These are phyloP conservation scores for Linderina pennispora DNA, from an alignment of 192 early-diverging fungal species.

Conservation along the genomic window DNA sequence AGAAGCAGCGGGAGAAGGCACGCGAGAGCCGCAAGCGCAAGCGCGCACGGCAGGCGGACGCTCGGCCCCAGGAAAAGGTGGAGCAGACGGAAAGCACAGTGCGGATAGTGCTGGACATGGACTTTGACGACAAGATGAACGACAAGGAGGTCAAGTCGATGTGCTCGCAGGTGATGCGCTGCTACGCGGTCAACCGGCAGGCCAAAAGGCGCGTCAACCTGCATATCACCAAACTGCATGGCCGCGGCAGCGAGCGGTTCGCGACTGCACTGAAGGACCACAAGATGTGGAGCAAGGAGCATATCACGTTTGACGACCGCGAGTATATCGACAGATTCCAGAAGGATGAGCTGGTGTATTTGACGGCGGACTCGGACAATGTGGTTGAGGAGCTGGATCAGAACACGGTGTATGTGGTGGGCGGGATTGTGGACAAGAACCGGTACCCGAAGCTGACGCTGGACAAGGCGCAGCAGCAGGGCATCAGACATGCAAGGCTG, in stretches of 20 bases:
- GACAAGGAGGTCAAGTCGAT: slow-evolving; percentile 69
- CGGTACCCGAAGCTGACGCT: slow-evolving; percentile 75
- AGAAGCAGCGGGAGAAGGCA: slow-evolving; percentile 38
- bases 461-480: slow-evolving; percentile 67
- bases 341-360: slow-evolving; percentile 69
- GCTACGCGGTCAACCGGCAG: slow-evolving; percentile 66
- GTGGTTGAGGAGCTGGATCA: slow-evolving; percentile 61
- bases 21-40: slow-evolving; percentile 47
- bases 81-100: slow-evolving; percentile 50
- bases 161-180: slow-evolving; percentile 64
- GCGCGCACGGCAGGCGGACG: slow-evolving; percentile 1
- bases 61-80: slow-evolving; percentile 31
- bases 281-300: slow-evolving; percentile 45
- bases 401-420: slow-evolving; percentile 81
- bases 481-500: slow-evolving; percentile 69
- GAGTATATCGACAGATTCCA: slow-evolving; percentile 44
- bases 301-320: slow-evolving; percentile 14
- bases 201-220: slow-evolving; percentile 50
- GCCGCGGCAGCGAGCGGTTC: slow-evolving; percentile 48
- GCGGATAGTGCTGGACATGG: slow-evolving; percentile 70
- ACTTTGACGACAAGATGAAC: slow-evolving; percentile 72
- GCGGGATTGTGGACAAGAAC: slow-evolving; percentile 95
- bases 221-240: slow-evolving; percentile 55
- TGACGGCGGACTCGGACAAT: slow-evolving; percentile 85
- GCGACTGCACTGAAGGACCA: slow-evolving; percentile 34